A percentile compares a stretch with the other conserved stretches of the same genome.
Conservation (phyloP, 139 green algal genomes). For the Chlorella ohadii region DNA sequence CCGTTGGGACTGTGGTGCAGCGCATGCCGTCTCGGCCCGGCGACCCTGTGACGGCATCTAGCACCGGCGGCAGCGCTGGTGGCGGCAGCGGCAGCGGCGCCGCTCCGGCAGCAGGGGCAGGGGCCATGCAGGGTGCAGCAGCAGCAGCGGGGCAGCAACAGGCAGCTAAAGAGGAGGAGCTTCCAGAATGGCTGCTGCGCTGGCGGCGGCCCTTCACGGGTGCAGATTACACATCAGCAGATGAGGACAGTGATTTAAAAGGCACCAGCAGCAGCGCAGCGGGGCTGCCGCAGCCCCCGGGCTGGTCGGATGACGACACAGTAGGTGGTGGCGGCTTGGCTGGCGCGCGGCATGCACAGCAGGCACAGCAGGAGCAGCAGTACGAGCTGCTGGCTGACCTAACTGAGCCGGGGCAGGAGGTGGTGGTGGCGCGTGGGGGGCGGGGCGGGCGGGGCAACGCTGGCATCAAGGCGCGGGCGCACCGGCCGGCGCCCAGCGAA, state of each 20-base stretch:
- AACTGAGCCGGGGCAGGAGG: slow-evolving; percentile 35
- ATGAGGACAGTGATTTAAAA: neutral
- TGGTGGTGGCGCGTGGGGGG: slow-evolving; percentile 84
- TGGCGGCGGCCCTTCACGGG: slow-evolving; percentile 32
- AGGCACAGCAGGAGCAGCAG: neutral
- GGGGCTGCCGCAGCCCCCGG: neutral
- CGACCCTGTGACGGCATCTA: no score
- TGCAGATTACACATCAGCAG: neutral
- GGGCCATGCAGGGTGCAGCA: neutral
- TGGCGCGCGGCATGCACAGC: neutral
- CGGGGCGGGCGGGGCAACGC: slow-evolving; percentile 92
- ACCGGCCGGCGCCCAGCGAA: neutral
- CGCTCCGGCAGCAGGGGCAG: neutral
- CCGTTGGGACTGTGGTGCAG: slow-evolving; percentile 39
- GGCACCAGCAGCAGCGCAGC: neutral
- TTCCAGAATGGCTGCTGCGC: slow-evolving; percentile 32
- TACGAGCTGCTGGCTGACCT: slow-evolving; percentile 38
- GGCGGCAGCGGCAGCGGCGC: neutral
- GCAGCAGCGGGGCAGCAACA: slow-evolving; percentile 4
- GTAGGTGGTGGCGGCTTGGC: neutral
- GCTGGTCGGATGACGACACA: neutral
- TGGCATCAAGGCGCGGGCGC: slow-evolving; percentile 65
- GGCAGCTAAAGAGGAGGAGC: neutral
- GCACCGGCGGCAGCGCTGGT: neutral
- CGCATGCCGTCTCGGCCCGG: neutral